These are phyloP conservation scores for Vaccinium myrtillus DNA, from an alignment of 148 eudicot genomes.

Conservation along the genomic window DNA sequence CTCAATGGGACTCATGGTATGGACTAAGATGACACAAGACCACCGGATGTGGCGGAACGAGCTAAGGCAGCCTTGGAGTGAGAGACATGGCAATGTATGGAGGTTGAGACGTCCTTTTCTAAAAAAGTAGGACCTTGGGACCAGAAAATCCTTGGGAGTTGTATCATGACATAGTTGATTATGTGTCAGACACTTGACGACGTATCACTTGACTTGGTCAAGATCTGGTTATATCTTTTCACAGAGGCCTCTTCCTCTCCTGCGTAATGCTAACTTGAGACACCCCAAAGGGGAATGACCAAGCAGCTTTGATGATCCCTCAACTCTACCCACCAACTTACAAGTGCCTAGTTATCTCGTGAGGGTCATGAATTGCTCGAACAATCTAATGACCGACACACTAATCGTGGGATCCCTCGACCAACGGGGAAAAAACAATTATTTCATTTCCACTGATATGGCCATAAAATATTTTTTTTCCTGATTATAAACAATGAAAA, in stretches of 20 bases:
- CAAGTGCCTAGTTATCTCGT: neutral
- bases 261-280: neutral
- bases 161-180: neutral
- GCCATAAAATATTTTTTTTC: neutral
- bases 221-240: neutral
- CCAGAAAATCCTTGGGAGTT: neutral
- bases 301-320: neutral
- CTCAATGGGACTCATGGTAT: neutral
- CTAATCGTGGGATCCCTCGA: neutral
- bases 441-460: neutral
- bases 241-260: neutral
- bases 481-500: neutral
- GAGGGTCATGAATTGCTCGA: neutral
- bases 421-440: neutral
- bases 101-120: neutral
- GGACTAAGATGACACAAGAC: neutral
- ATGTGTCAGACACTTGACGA: neutral
- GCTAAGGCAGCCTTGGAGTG: neutral
- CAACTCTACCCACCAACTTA: neutral
- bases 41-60: neutral
- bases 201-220: neutral
- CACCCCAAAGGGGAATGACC: neutral
- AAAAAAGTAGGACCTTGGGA: neutral
- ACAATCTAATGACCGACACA: neutral
- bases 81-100: neutral